Conservation (phyloP, 2,329 filamentous ascomycete genomes). For the Ophiosphaerella narmari region DNA sequence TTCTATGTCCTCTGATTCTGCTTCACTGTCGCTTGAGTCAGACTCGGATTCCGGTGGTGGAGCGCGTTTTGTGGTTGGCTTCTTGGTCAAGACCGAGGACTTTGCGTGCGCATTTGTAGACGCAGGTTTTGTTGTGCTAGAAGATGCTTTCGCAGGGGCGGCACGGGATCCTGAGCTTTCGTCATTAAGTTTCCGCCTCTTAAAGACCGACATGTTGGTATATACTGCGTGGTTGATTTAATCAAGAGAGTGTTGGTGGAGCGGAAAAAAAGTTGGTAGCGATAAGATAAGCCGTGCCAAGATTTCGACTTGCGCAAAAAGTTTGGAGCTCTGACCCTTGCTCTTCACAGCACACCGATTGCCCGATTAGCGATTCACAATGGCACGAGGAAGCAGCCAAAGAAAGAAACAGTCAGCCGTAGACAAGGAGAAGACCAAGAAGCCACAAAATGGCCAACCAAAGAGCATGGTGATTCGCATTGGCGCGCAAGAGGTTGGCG, state of each 20-base stretch:
- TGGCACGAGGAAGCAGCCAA: slow-evolving; percentile 38
- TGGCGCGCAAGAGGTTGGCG: slow-evolving; percentile 89
- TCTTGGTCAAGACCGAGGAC: slow-evolving; percentile 2
- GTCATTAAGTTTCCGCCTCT: slow-evolving; percentile 49
- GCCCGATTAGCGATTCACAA: slow-evolving; percentile 16
- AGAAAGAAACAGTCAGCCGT: slow-evolving; percentile 41
- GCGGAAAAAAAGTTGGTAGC: slow-evolving; percentile 20
- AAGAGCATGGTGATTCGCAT: slow-evolving; percentile 99
- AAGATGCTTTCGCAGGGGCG: slow-evolving; percentile 16
- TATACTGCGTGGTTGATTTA: slow-evolving; percentile 6
- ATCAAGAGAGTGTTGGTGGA: neutral
- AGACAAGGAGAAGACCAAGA: slow-evolving; percentile 53
- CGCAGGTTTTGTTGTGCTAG: slow-evolving; percentile 20
- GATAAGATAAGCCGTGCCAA: slow-evolving; percentile 32
- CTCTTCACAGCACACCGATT: slow-evolving; percentile 1
- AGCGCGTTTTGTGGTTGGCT: neutral
- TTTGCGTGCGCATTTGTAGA: slow-evolving; percentile 17
- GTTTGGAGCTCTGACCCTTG: slow-evolving; percentile 4
- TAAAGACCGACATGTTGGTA: slow-evolving; percentile 46
- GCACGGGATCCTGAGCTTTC: slow-evolving; percentile 7
- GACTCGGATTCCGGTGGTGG: slow-evolving; percentile 19
- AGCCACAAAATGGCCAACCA: slow-evolving; percentile 69
- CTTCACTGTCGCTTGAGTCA: slow-evolving; percentile 31
- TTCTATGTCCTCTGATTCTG: slow-evolving; percentile 6
- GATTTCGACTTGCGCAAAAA: slow-evolving; percentile 23